Conservation (phyloP, 192 early-diverging fungal species). For the Umbelopsis sp. region DNA sequence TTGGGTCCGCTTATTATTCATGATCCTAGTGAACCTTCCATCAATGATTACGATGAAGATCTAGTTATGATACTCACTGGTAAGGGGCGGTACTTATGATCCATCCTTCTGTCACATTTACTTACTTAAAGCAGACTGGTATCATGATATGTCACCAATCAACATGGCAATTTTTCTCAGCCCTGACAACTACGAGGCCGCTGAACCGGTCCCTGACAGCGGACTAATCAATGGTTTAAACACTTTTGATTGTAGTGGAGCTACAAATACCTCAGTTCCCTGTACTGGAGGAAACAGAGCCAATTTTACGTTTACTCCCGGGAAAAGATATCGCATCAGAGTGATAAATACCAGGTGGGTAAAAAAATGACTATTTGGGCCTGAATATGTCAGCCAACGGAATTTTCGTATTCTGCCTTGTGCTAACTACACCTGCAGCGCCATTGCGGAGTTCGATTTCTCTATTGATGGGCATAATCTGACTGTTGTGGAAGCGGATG, state of each 20-base stretch:
- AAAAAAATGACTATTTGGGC: background rate
- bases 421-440: constrained; percentile 32
- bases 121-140: constrained; percentile 62
- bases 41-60: constrained; percentile 69
- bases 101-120: constrained; percentile 20
- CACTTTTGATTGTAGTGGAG: constrained; percentile 6
- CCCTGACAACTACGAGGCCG: background rate
- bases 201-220: constrained; percentile 10
- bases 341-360: constrained; percentile 38
- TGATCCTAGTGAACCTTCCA: constrained; percentile 57
- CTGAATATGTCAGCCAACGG: background rate
- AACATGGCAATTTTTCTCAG: constrained; percentile 62
- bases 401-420: constrained; percentile 28
- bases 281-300: constrained; percentile 18
- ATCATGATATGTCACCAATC: constrained; percentile 60
- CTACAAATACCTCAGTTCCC: constrained; percentile 3
- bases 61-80: constrained; percentile 66
- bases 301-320: constrained; percentile 27
- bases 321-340: constrained; percentile 36
- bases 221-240: constrained; percentile 16
- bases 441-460: constrained; percentile 75
- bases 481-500: constrained; percentile 74
- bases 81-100: constrained; percentile 9
- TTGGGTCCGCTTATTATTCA: constrained; percentile 73
- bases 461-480: constrained; percentile 80